Percentiles rank a stretch among this genome's conserved stretches.
Conservation (phyloP, 768 basidiomycete species). For the Butyriboletus loyo region DNA sequence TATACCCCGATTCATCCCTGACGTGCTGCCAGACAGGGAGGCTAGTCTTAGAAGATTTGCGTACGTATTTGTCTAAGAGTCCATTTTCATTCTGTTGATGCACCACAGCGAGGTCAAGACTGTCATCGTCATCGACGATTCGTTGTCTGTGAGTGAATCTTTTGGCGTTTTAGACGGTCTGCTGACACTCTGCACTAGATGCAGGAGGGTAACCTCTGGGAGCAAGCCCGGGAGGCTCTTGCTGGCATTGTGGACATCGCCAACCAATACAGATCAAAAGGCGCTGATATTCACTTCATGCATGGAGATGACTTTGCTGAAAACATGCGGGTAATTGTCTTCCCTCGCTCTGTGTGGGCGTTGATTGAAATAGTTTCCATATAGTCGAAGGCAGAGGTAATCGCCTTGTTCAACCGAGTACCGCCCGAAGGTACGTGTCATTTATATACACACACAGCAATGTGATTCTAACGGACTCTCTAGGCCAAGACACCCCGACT, state of each 20-base stretch:
- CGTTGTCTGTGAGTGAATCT: constrained; percentile 30
- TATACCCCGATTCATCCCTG: constrained; percentile 26
- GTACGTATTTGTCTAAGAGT: constrained; percentile 17
- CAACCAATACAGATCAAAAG: constrained; percentile 35
- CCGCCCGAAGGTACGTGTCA: constrained; percentile 21
- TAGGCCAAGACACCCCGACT: constrained; percentile 36
- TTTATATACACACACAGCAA: not conserved
- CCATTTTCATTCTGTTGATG: not conserved
- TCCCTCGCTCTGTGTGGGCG: not conserved
- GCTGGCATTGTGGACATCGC: constrained; percentile 39
- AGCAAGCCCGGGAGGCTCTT: constrained; percentile 40
- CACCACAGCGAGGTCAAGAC: constrained; percentile 37
- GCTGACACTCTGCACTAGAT: constrained; percentile 26
- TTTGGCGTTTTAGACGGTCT: not conserved
- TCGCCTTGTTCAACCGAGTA: constrained; percentile 25
- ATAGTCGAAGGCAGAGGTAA: constrained; percentile 23
- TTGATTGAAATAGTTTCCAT: not conserved
- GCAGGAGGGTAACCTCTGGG: constrained; percentile 39
- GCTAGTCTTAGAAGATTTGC: constrained; percentile 19
- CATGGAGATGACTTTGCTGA: constrained; percentile 32
- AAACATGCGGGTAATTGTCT: constrained; percentile 21
- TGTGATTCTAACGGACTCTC: not conserved
- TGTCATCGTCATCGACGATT: constrained; percentile 41
- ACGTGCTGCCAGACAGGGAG: constrained; percentile 18
- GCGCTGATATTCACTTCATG: constrained; percentile 44